Base-by-base conservation (phyloP, 306 rosid species). In the Malus fusca region DNA sequence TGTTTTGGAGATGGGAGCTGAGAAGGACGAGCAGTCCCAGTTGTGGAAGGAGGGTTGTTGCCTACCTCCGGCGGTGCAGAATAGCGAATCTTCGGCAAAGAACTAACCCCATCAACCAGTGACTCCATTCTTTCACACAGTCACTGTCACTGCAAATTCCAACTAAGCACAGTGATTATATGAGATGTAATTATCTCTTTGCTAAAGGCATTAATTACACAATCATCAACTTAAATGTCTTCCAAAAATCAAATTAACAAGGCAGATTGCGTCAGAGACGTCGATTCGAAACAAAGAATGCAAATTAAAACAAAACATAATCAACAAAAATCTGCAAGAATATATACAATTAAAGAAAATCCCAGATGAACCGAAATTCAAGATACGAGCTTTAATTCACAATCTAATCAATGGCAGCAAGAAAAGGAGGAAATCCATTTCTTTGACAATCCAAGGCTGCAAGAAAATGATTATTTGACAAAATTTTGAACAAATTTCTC, bases 41-140 rank as follows among this genome's bases (percentile, higher is more conserved):
- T 77, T 23, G 87, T 85, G 11, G 92, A 82, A 71, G 86, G 82
- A 74, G 72, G 80, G 72, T 76, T 77, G 37, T 75, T 82, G 84
- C 80, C 79, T 48, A 72, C 67, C 4, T 80, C 82, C 31, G 87
- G 81, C 65, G 87, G 82, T 71, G 79, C 76, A 35, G 82, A 82
- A 87, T 81, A 85, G 67, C 86, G 88, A 85, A 80, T 74, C 74
- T 83, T 88, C 8, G 88, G 69, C 30, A 80, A 77, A 76, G 88
- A 82, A 72, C 61, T 74, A 69, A 84, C 75, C 74, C 83, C 94
- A 77, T 86, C 81, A 79, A 81, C 85, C 72, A 72, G 75, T 44
- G 88, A 81, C 53, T 86, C 92, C 98, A 94, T 91, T 75, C 44
- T 69, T 69, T 66, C 71, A 55, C 74, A 43, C 46, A 60, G 48